Conservation (phyloP, 1,139 yeast genomes). For the Pichia sp. region DNA sequence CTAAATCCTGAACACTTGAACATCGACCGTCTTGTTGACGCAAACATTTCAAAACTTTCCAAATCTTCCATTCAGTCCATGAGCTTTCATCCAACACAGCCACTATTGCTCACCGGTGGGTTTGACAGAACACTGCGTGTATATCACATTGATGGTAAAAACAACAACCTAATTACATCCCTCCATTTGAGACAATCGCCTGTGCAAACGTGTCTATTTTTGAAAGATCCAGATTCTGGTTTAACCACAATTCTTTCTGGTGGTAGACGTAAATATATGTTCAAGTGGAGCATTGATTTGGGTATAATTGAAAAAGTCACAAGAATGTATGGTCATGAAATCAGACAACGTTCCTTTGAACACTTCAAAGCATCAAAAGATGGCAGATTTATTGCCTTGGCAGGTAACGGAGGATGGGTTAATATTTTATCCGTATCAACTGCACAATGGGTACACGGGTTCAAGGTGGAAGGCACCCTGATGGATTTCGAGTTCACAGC, state of each 20-base stretch:
- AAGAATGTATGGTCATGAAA: constrained; percentile 88
- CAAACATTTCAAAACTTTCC: constrained; percentile 65
- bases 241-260: constrained; percentile 69
- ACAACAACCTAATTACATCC: constrained; percentile 76
- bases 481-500: constrained; percentile 69
- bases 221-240: constrained; percentile 26
- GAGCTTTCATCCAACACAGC: constrained; percentile 81
- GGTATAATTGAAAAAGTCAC: constrained; percentile 69
- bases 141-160: constrained; percentile 88
- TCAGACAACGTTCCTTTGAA: constrained; percentile 83
- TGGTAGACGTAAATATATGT: constrained; percentile 90
- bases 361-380: constrained; percentile 66
- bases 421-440: constrained; percentile 70
- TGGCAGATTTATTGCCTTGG: constrained; percentile 70
- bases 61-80: constrained; percentile 78
- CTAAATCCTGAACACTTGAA: constrained; percentile 71
- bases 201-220: constrained; percentile 66
- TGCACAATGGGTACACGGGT: constrained; percentile 83
- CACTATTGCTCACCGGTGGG: constrained; percentile 84
- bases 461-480: constrained; percentile 80
- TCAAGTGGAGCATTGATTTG: constrained; percentile 78
- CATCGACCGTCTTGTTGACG: constrained; percentile 79
- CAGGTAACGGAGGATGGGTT: constrained; percentile 89
- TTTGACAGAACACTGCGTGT: constrained; percentile 84
- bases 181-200: constrained; percentile 77